Evolutionary conservation across 345 rosid species (phyloP).

Genomic region (Garcia nutans): DNA sequence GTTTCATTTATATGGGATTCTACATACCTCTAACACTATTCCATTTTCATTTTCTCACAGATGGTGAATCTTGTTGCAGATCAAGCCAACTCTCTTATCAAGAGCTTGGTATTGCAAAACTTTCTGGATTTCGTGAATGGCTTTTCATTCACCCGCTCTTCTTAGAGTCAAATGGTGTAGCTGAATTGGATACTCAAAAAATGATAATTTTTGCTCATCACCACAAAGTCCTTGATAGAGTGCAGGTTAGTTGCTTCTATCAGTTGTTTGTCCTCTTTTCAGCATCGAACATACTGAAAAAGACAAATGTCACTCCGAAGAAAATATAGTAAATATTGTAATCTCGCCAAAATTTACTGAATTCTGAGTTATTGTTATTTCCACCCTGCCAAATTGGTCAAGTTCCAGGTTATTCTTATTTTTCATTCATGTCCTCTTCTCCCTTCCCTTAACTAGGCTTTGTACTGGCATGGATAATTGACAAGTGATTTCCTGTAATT

Average conservation of each 20-base stretch:
- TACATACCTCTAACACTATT: neutral
- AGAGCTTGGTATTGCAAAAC: constrained; percentile 95
- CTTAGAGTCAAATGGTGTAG: constrained; percentile 43
- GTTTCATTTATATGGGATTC: neutral
- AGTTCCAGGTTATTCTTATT: neutral
- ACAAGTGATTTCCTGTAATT: too few species aligned
- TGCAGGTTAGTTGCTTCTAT: constrained; percentile 57
- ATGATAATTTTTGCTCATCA: constrained; percentile 96
- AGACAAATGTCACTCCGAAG: neutral
- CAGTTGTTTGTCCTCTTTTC: neutral
- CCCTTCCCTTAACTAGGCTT: too few species aligned
- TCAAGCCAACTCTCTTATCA: constrained; percentile 57
- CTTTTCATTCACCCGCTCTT: constrained; percentile 73
- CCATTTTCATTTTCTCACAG: constrained; percentile 38
- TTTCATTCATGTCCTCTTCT: too few species aligned
- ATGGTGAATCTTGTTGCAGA: constrained; percentile 27
- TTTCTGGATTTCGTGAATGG: constrained; percentile 81
- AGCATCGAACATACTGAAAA: neutral
- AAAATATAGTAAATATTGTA: neutral
- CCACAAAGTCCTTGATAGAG: constrained; percentile 86
- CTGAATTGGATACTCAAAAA: constrained; percentile 54
- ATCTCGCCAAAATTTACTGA: neutral
- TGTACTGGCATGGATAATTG: too few species aligned
- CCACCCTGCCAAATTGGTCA: neutral
- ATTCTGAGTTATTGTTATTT: neutral